Base-by-base conservation (phyloP, 306 rosid species). In the Lathyrus tuberosus region DNA sequence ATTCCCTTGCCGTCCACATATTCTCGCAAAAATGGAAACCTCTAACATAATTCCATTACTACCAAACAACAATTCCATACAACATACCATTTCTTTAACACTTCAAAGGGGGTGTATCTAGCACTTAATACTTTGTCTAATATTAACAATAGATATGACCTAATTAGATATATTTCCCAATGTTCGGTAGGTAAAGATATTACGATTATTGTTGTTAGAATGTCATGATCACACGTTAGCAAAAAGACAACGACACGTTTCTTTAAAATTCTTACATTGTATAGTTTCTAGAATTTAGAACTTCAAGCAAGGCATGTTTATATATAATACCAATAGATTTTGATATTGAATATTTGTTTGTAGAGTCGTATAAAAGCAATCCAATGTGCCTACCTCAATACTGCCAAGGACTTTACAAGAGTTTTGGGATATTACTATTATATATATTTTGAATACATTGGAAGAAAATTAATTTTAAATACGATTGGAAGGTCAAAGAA, bases 191-290 rank as follows among this genome's bases (percentile, higher is more conserved):
- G 67, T 78, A 65, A 75, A 64, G 42, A 37, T 12, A 4, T 70
- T 30, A 10, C 53, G 51, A 67, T 43, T 53, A 37, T 63, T 69
- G 76, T 65, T 77, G 91, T 82, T 73, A 43, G 47, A 74, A 76
- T 74, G 86, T 89, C 86, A 67, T 63, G n/a, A 80, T 88, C 89
- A 78, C 60, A 38, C 72, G 63, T 76, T 70, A 74, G 77, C 88
- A 83, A 72, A 33, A 13, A 37, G 83, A 73, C 81, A 43, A 53
- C 42, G 68, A 74, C 48, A 48, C 67, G 53, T 30, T 20, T 58
- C 30, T 72, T 62, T 59, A 31, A 30, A 75, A 79, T 71, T 69
- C 67, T 60, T 12, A 44, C 28, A 71, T 68, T 78, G 59, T 18
- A 24, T 48, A 65, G 68, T 76, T 87, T 85, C 84, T 87, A 78